Base-by-base conservation (phyloP, 2,329 filamentous ascomycete species). In the Colletotrichum lentis region DNA sequence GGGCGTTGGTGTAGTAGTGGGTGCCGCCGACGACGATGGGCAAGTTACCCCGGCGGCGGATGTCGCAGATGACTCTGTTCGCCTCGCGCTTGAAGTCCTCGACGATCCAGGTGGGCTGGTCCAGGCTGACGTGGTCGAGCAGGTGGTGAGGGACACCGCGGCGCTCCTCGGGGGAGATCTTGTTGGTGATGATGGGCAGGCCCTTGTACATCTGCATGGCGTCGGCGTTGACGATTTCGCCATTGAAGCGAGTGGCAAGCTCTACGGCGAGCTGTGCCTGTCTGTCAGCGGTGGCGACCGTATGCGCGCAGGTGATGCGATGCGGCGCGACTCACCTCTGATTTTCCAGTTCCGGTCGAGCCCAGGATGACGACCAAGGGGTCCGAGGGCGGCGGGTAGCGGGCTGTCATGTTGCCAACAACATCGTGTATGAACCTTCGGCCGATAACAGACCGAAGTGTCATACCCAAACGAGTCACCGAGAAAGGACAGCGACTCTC, bases 191-290 rank as follows among this genome's bases (percentile, higher is more conserved):
- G 71, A 98, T 90, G 5, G 96, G 94, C 50, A 99, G 82, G 3
- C 96, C 96, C 61, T 87, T 86, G 78, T 99, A 99, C 80, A 99
- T 89, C 77, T 99, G 96, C 94, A 99, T 97, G 46, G 96, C 96
- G 83, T 99, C 96, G 54, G 93, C 93, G 76, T 99, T 99, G 80
- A 99, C 94, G 60, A 99, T 87, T 79, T 99, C 96, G 75, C 96
- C 96, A 78, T 96, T 90, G 79, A 94, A 94, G 24, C 86, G 88
- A 49, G 85, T 85, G 1, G 96, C 96, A 59, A 99, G 81, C 71
- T 97, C 93, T 47, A 99, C 91, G 10, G 96, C 96, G 72, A 97
- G 86, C 94, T 97, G 20, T 27, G 3, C 14, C 1, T 24, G 18
- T 6, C 4, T 27, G 35, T 68, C 47, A 67, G 54, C 12, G 31